Evolutionary conservation across 768 basidiomycete species (phyloP), one percentile per base, ranked within the genome.

Genomic region (Hygrophoropsis aurantiaca): DNA sequence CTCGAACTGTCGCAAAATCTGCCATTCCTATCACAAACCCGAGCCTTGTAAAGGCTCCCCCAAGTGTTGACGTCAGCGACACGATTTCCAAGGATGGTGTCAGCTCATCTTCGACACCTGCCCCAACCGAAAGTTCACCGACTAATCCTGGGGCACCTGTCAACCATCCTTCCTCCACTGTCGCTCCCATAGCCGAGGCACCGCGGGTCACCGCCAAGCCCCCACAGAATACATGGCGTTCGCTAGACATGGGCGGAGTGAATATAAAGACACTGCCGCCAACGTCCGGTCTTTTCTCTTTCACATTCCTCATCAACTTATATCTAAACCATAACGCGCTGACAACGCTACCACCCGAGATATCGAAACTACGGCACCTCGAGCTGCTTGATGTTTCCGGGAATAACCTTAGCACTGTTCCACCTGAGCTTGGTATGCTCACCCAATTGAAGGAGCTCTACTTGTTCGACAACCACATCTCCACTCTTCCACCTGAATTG

Each of bases 321-420:
- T 97, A 94, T 70, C 88, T 99, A 65, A 97, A 97, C 57, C 95
- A 98, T 74, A 99, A 99, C 59, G 74, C 81, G 20, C 76, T 99
- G 38, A 71, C 83, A 8, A 65, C 79, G 51, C 70, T 99, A 26
- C 93, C 95, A 4, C 79, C 87, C 16, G 81, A 88, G 65, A 91
- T 99, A 44, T 73, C 88, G 40, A 85, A 80, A 55, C 79, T 99
- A 48, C 82, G 85, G 33, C 86, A 94, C 62, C 76, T 99, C 30
- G 88, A 91, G 55, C 70, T 93, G 27, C 84, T 99, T 35, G 97
- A 99, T 69, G 78, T 94, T 39, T 95, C 94, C 2, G 87, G 85
- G 42, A 99, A 99, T 68, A 83, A 77, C 53, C 79, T 99, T 39
- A 69, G 77, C 21, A 68, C 79, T 2, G 70, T 99, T 4, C 91